Base-by-base conservation (phyloP, 2,329 filamentous ascomycete genomes). In the Phaeosphaeria sp. region DNA sequence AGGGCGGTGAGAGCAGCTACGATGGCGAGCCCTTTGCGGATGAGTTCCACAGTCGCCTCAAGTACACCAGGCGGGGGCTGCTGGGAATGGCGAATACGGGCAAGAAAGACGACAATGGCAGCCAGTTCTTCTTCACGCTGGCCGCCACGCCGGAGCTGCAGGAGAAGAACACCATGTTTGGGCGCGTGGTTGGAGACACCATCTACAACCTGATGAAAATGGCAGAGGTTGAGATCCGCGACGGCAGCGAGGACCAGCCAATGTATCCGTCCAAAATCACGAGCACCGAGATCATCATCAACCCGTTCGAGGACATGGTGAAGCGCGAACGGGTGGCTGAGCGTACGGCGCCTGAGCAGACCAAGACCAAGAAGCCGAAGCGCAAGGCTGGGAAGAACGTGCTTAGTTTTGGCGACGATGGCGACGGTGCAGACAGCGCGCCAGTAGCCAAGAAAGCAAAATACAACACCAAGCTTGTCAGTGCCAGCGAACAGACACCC, bases 121-220 rank as follows among this genome's bases (percentile, higher is more conserved):
- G 92, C 76, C 95, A 99, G 78, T 98, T 98, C 83, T 99, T 99
- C 81, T 89, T 99, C 60, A 98, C 95, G 0, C 80, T 99, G 52
- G 93, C 88, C 62, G 82, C 83, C 53, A 93, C 93, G 22, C 89
- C 92, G 24, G 93, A 98, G 81, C 77, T 99, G 71, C 92, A 90
- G 66, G 91, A 90, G 51, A 92, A 91, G 79, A 97, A 97, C 77
- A 98, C 95, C 0, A 81, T 98, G 76, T 98, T 99, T 81, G 95
- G 95, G 18, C 85, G 95, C 55, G 86, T 99, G 45, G 92, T 91
- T 36, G 95, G 94, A 25, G 92, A 98, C 64, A 97, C 94, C 17
- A 95, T 99, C 54, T 99, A 96, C 80, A 98, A 97, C 76, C 77
- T 99, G 71, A 89, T 93, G 72, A 96, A 93, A 78, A 97, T 98